Base-by-base conservation (phyloP, 2,329 filamentous ascomycete species). In the Xylaria sp. region DNA sequence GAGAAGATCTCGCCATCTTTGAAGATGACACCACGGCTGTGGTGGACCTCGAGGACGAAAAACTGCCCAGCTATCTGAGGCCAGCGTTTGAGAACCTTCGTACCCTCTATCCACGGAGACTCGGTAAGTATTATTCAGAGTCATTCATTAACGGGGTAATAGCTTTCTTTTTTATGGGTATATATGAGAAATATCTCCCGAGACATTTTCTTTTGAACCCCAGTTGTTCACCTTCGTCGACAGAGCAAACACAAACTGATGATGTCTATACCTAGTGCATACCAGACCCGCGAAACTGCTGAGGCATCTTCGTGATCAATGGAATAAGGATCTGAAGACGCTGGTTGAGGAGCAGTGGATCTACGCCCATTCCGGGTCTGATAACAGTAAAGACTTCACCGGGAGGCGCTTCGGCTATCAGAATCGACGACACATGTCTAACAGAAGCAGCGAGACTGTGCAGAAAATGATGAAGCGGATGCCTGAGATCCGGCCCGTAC, bases 301-400 rank as follows among this genome's bases (percentile, higher is more conserved):
- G 4, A 37, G 24, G n/a, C 53, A 56, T 41, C 40, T 59, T 4
- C 48, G 40, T 34, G 5, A 20, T 2, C 42, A 56, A 38, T 59
- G 56, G 56, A 29, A 49, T 2, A 9, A 37, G 9, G 52, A 50
- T 17, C 22, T 59, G 49, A 51, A 47, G 18, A 17, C 5, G 16
- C 26, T 56, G 7, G 56, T 56, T 20, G 52, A 59, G 39, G 52
- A 54, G 41, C 52, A 56, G 20, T 59, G 53, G 50, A 24, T 56
- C 37, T 47, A 50, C 8, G 34, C 21, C 40, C 40, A 2, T n/a
- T 9, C 37, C 11, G 9, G 11, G 7, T 11, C 3, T 22, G 38
- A 7, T 45, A 38, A 13, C 18, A 13, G 17, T 6, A 16, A 21
- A 2, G 26, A 44, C 7, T 29, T 41, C 24, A 44, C 50, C 18